Conservation (phyloP, 306 rosid species). For the Begonia peltatifolia region DNA sequence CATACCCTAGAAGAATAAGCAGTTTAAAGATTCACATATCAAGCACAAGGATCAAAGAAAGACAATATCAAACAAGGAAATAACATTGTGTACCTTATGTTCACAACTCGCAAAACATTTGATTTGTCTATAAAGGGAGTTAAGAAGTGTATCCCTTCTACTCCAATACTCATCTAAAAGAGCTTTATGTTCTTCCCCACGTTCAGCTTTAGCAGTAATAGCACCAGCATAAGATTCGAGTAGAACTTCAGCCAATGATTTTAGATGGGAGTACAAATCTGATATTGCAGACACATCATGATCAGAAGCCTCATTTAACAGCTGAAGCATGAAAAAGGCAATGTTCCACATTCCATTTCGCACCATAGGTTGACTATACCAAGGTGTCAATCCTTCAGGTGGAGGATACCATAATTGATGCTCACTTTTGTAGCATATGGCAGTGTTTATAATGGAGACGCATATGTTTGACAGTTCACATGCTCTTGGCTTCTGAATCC, state of each 20-base stretch:
- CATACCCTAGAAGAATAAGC: constrained; percentile 36
- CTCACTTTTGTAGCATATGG: constrained; percentile 57
- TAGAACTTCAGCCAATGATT: constrained; percentile 62
- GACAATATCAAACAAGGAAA: constrained; percentile 9
- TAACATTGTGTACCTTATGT: constrained; percentile 65
- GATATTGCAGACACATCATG: constrained; percentile 47
- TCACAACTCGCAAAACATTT: constrained; percentile 38
- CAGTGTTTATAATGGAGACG: constrained; percentile 43
- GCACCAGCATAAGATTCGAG: constrained; percentile 90
- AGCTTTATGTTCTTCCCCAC: constrained; percentile 59
- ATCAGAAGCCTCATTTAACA: constrained; percentile 51
- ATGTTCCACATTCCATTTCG: constrained; percentile 76
- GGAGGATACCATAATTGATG: constrained; percentile 94
- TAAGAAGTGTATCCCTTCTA: constrained; percentile 74
- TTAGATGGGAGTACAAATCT: constrained; percentile 54
- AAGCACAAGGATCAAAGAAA: constrained; percentile 10
- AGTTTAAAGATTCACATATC: constrained; percentile 20
- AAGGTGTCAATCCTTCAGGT: constrained; percentile 79
- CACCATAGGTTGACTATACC: constrained; percentile 75
- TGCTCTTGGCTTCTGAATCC: constrained; percentile 62
- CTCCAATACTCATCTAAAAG: constrained; percentile 73
- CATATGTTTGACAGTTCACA: constrained; percentile 90
- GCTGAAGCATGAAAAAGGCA: constrained; percentile 61
- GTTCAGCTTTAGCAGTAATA: constrained; percentile 70
- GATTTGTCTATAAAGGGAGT: constrained; percentile 50